A percentile compares a stretch with the other conserved stretches of the same genome.
Evolutionary conservation across 192 early-diverging fungal species (phyloP).

Genomic region (Spinellus fusiger): DNA sequence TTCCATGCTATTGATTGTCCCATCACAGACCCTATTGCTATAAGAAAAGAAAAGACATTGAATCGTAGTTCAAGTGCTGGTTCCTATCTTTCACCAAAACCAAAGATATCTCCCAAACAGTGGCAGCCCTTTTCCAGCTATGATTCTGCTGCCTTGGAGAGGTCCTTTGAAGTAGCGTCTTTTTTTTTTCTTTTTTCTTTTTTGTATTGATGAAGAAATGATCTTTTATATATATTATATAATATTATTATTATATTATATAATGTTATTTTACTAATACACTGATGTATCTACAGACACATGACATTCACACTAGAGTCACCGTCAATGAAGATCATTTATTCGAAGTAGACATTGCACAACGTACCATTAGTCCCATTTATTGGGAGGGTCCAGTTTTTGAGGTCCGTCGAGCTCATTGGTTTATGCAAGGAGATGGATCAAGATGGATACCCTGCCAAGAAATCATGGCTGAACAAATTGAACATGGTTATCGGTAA

Average conservation of each 20-base stretch:
- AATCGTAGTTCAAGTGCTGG: background rate
- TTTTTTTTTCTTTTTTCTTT: no score
- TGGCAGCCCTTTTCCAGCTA: constrained; percentile 52
- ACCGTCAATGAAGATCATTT: constrained; percentile 74
- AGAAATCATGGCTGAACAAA: constrained; percentile 69
- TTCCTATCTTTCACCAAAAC: constrained; percentile 17
- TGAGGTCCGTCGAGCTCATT: constrained; percentile 76
- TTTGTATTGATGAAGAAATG: no score
- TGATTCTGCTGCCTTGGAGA: constrained; percentile 48
- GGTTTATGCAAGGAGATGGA: constrained; percentile 68
- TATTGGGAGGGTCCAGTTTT: constrained; percentile 82
- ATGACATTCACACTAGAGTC: constrained; percentile 34
- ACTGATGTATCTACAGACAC: background rate
- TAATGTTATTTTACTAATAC: background rate
- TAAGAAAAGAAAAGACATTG: constrained; percentile 16
- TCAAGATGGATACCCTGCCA: constrained; percentile 73
- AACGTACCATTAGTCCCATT: constrained; percentile 58
- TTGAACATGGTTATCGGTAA: constrained; percentile 74
- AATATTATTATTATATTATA: no score
- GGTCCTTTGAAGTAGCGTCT: background rate
- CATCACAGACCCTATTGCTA: constrained; percentile 13
- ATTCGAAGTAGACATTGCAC: constrained; percentile 71
- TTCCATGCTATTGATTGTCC: constrained; percentile 47
- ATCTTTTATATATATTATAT: no score
- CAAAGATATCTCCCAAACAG: constrained; percentile 25